A percentile compares a stretch with the other conserved stretches of the same genome.
Evolutionary conservation across 2,329 filamentous ascomycete genomes (phyloP).

Genomic region (Talaromyces sp.): DNA sequence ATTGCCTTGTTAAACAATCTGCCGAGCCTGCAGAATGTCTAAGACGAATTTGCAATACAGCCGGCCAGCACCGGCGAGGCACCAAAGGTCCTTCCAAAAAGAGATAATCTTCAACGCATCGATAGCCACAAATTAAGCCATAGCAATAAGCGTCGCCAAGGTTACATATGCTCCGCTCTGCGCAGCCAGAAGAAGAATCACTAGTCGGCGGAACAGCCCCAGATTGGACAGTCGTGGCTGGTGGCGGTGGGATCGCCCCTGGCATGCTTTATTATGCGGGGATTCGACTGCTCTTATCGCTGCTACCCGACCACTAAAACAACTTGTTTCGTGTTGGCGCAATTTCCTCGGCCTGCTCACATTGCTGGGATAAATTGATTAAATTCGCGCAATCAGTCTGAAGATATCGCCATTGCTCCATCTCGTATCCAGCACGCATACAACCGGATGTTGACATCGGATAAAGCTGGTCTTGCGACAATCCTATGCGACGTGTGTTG

Average conservation of each 20-base stretch:
- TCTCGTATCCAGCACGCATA: neutral
- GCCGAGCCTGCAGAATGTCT: neutral
- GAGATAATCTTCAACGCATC: neutral
- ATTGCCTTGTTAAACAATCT: neutral
- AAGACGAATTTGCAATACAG: neutral
- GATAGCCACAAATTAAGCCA: neutral
- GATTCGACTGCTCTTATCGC: neutral
- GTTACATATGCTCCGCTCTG: neutral
- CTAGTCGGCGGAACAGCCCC: neutral
- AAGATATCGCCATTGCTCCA: conserved; percentile 5
- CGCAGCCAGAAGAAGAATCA: neutral
- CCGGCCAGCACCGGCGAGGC: neutral
- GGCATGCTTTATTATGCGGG: neutral
- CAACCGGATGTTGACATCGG: neutral
- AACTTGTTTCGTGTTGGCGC: neutral
- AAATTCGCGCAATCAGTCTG: neutral
- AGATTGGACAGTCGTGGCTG: neutral
- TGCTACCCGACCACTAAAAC: neutral
- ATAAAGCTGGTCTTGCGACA: neutral
- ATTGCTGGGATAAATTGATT: neutral
- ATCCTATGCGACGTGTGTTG: neutral
- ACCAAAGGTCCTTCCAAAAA: neutral
- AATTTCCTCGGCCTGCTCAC: neutral
- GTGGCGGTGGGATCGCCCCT: conserved; percentile 4
- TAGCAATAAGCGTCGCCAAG: neutral